Base-by-base conservation (phyloP, 108 stramenopile genomes). In the Pseudonitzschia delicatissima region DNA sequence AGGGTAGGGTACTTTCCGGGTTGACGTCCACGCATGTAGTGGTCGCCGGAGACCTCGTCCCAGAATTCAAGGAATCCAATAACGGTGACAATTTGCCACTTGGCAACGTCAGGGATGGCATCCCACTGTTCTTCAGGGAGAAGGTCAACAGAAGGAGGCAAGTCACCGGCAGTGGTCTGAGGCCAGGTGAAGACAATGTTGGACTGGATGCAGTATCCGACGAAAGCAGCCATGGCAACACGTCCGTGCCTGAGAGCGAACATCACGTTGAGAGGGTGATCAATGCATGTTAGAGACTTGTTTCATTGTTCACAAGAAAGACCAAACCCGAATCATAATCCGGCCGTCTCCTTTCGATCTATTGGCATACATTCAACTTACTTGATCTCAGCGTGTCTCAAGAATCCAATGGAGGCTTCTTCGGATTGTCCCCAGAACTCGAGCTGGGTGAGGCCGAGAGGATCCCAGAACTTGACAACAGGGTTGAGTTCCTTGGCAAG, bases 231-330 rank as follows among this genome's bases (percentile, higher is more conserved):
- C 77, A 78, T 68, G 52, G 83, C 83, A 59, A 83, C 66, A 47
- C 87, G 87, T 48, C 87, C 87, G 72, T 88, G 87, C 80, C 85
- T 88, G 76, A 88, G n/a, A n/a, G n/a, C n/a, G n/a, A n/a, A n/a
- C n/a, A n/a, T n/a, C n/a, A n/a, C n/a, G n/a, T n/a, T n/a, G n/a
- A n/a, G n/a, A n/a, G n/a, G n/a, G n/a, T n/a, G n/a, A n/a, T n/a
- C n/a, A n/a, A n/a, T n/a, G n/a, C n/a, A n/a, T n/a, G n/a, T n/a
- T n/a, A n/a, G n/a, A n/a, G n/a, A n/a, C n/a, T n/a, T n/a, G n/a
- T n/a, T n/a, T n/a, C n/a, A n/a, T n/a, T n/a, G n/a, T n/a, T n/a
- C n/a, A n/a, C n/a, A n/a, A n/a, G n/a, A n/a, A n/a, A n/a, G n/a
- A n/a, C n/a, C n/a, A n/a, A n/a, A n/a, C n/a, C n/a, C n/a, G n/a